A percentile compares a stretch with the other conserved stretches of the same genome.
Conservation (phyloP, 805 yeast species). For the Yarrowia osloensis region DNA sequence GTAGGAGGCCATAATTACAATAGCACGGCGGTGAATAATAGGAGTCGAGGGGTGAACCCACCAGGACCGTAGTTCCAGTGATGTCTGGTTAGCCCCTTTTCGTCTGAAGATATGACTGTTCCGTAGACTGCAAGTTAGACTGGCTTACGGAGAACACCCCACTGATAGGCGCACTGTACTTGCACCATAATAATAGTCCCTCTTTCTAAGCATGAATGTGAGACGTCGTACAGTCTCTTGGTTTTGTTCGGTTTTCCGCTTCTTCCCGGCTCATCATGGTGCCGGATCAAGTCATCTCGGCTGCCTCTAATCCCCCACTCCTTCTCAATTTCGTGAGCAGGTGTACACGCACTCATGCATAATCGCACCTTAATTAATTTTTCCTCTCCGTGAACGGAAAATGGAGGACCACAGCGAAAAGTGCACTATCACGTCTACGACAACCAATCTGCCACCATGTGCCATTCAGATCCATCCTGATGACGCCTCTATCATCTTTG, state of each 20-base stretch:
- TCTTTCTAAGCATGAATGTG: not conserved
- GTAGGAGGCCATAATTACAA: too few relatives aligned
- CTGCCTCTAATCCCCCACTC: not conserved
- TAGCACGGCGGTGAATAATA: not conserved
- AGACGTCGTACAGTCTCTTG: not conserved
- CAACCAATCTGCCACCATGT: conserved; percentile 77
- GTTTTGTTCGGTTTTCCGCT: not conserved
- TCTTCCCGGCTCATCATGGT: not conserved
- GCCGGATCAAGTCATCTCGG: not conserved
- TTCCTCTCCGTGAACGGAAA: not conserved
- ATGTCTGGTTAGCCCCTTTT: not conserved
- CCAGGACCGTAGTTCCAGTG: not conserved
- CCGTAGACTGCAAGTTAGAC: too few relatives aligned
- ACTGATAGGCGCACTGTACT: not conserved
- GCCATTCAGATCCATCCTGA: conserved; percentile 62
- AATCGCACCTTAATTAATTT: conserved; percentile 12
- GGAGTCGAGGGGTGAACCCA: not conserved
- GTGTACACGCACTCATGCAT: not conserved
- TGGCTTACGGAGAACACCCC: not conserved
- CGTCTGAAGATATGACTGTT: too few relatives aligned
- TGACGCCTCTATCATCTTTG: conserved; percentile 51
- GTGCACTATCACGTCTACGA: conserved; percentile 16
- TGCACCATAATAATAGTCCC: not conserved
- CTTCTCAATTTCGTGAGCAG: not conserved
- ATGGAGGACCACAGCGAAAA: conserved; percentile 26